Conservation (phyloP, 2,329 filamentous ascomycete species). For the Colletotrichum sp. region DNA sequence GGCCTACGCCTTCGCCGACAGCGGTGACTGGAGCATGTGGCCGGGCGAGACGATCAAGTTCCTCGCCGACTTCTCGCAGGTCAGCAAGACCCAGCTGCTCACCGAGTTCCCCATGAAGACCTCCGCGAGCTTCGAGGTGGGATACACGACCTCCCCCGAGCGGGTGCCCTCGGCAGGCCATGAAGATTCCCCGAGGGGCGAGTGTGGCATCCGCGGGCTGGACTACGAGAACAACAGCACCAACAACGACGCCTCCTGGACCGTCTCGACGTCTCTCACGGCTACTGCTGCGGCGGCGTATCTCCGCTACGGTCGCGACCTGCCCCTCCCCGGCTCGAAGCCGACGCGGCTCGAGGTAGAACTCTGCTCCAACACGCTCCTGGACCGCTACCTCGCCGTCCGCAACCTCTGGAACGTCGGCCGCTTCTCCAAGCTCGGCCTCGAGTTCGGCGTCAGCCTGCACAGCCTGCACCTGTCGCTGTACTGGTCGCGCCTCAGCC, state of each 20-base stretch:
- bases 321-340: slow-evolving; percentile 28
- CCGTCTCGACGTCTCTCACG: slow-evolving; percentile 39
- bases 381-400: slow-evolving; percentile 44
- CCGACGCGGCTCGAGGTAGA: slow-evolving; percentile 47
- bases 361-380: slow-evolving; percentile 39
- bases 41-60: slow-evolving; percentile 34
- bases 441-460: slow-evolving; percentile 48
- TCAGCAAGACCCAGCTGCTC: slow-evolving; percentile 33
- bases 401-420: slow-evolving; percentile 48
- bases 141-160: slow-evolving; percentile 39
- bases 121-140: slow-evolving; percentile 45
- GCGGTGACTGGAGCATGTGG: slow-evolving; percentile 41
- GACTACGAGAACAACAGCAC: slow-evolving; percentile 35
- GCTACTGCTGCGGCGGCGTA: slow-evolving; percentile 36
- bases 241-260: slow-evolving; percentile 39
- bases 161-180: slow-evolving; percentile 34
- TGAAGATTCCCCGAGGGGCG: slow-evolving; percentile 34
- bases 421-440: slow-evolving; percentile 44
- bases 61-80: slow-evolving; percentile 35
- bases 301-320: slow-evolving; percentile 39
- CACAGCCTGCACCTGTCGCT: slow-evolving; percentile 48
- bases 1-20: slow-evolving; percentile 44
- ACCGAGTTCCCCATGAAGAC: slow-evolving; percentile 30
- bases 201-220: slow-evolving; percentile 40
- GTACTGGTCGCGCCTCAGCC: slow-evolving; percentile 51